Conservation (phyloP, 306 rosid genomes). For the Pterocarpus santalinus region DNA sequence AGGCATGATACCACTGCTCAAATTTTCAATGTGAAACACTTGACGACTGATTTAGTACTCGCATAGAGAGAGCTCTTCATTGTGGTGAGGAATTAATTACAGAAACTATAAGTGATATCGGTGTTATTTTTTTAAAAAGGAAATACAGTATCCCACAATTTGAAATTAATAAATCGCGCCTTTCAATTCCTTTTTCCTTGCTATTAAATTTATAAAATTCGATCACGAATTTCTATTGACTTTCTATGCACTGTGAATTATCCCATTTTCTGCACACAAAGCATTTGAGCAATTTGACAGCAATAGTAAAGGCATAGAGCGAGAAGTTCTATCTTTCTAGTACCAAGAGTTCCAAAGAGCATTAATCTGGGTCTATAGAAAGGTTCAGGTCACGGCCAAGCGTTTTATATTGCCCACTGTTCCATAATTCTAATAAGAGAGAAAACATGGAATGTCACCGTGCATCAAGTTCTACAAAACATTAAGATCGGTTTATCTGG, state of each 20-base stretch:
- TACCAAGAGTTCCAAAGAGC: background rate
- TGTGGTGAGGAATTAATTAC: background rate
- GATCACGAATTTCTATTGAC: background rate
- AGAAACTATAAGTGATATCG: background rate
- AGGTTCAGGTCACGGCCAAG: background rate
- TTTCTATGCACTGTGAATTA: background rate
- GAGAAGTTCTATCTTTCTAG: too few relatives aligned
- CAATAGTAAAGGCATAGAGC: background rate
- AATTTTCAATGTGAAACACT: background rate
- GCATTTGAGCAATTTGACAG: background rate
- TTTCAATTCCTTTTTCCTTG: background rate
- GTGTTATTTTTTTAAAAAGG: background rate
- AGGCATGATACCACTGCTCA: conserved; percentile 16
- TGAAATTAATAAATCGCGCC: background rate
- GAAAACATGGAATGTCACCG: too few relatives aligned
- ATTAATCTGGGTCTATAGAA: background rate
- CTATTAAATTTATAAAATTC: background rate
- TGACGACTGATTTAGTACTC: background rate
- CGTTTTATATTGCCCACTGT: too few relatives aligned
- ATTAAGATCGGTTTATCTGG: too few relatives aligned
- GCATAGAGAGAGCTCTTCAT: background rate
- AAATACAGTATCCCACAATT: background rate
- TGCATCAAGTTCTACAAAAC: too few relatives aligned
- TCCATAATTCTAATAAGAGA: too few relatives aligned
- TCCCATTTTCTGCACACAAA: background rate